Base-by-base conservation (phyloP, 306 rosid species). In the Prunus mongolica region DNA sequence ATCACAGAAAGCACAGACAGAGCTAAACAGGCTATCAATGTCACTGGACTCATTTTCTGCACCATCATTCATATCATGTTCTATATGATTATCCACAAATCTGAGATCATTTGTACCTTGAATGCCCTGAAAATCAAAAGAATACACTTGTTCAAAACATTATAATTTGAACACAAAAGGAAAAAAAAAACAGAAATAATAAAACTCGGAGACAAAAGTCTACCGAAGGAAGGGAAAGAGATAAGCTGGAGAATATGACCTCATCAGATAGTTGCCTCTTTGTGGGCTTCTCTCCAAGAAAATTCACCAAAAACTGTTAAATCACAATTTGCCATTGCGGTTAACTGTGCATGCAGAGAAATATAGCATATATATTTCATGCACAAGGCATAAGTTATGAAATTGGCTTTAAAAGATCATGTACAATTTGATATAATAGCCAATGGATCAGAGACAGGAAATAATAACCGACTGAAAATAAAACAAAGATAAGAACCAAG, bases 1-100 rank as follows among this genome's bases (percentile, higher is more conserved):
- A 67, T 90, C 94, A 80, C 97, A 95, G 76, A 95, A 25, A 6
- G 93, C 87, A 81, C 97, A 95, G 70, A 88, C 93, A 67, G 87
- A 86, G 80, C 86, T 91, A 83, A 87, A 94, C 77, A 90, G 69
- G 4, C 63, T 88, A 12, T 81, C 92, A 57, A 86, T 88, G 24
- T 77, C 89, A 82, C 82, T 80, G 18, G 83, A 81, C 76, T 86
- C 84, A n/a, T 80, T 93, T 64, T 86, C 46, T 20, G 20, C 82
- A 56, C 65, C 93, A 73, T 86, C 89, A 55, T 60, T 46, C 68
- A 56, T 50, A 73, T 81, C 88, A 63, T 86, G 80, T 67, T 84
- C 92, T 54, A 16, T 32, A 75, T 87, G 87, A 50, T 84, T 89
- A 83, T 82, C 91, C 78, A 91, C 84, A 81, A 92, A 88, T 71